These are phyloP conservation scores for Curvularia spicifera DNA, from an alignment of 2,329 filamentous ascomycete species.

Conservation along the genomic window DNA sequence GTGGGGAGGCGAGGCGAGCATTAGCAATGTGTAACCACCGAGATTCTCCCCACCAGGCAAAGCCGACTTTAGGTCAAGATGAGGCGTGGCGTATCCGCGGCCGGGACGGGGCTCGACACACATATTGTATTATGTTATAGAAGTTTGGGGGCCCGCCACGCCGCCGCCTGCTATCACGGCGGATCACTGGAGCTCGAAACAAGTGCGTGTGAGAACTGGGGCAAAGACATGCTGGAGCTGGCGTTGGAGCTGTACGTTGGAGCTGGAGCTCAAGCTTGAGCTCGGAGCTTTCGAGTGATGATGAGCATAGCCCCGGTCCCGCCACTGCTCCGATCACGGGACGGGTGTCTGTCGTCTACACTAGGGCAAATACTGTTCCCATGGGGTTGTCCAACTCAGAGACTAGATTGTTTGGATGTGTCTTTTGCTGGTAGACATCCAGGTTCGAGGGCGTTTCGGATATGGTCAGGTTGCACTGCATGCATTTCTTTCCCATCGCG, in stretches of 20 bases:
- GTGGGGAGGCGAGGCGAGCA: slow-evolving; percentile 34
- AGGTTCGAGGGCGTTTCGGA: not conserved
- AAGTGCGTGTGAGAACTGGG: slow-evolving; percentile 35
- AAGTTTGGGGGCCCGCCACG: slow-evolving; percentile 18
- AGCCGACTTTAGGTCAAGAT: slow-evolving; percentile 29
- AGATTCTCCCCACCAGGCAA: slow-evolving; percentile 35
- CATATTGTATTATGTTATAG: slow-evolving; percentile 9
- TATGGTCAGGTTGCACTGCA: not conserved
- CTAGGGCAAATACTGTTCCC: not conserved
- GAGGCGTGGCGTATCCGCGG: slow-evolving; percentile 43
- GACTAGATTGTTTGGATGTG: not conserved
- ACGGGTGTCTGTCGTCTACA: not conserved
- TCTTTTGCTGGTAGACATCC: not conserved
- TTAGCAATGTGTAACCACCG: slow-evolving; percentile 33
- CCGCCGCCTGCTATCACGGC: slow-evolving; percentile 32
- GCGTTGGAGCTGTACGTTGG: not conserved
- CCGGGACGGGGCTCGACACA: slow-evolving; percentile 34
- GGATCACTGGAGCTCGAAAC: slow-evolving; percentile 28
- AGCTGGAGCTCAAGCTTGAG: slow-evolving; percentile 21
- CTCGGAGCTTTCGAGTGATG: slow-evolving; percentile 15
- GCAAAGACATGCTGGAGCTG: slow-evolving; percentile 10
- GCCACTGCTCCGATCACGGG: slow-evolving; percentile 17
- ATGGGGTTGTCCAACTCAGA: not conserved
- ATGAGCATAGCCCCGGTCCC: slow-evolving; percentile 13
- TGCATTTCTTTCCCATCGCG: not conserved